phyloP scores from a whole-genome alignment of 805 yeast species.

The Saccharomycopsis sp. region DNA sequence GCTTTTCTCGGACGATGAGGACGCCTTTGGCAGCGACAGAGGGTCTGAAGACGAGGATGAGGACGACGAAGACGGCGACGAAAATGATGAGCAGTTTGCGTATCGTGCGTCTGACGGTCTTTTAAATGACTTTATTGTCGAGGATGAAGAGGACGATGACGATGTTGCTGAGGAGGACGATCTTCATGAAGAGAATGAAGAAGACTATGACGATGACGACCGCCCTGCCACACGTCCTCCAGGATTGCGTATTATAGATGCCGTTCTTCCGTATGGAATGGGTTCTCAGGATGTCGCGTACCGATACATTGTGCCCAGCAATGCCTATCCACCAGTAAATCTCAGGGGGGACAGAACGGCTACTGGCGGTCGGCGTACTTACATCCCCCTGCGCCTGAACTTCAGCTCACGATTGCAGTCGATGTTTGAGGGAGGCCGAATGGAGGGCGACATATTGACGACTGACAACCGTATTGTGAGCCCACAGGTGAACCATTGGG shows the following conservation, averaged over 20 bases:
- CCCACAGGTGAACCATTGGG: no score
- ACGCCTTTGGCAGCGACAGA: slow-evolving; percentile 27
- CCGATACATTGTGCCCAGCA: not conserved
- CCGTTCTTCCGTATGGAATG: not conserved
- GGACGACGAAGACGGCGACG: slow-evolving; percentile 26
- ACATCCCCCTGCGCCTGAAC: not conserved
- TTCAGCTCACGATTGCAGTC: not conserved
- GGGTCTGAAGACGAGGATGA: slow-evolving; percentile 19
- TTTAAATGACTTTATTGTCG: no score
- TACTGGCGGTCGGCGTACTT: no score
- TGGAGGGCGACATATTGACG: not conserved
- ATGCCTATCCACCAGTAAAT: no score
- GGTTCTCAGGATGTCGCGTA: not conserved
- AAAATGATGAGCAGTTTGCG: slow-evolving; percentile 15
- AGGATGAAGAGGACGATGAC: slow-evolving; percentile 24
- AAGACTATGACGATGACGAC: slow-evolving; percentile 27
- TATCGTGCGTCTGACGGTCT: slow-evolving; percentile 9
- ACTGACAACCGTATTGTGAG: no score
- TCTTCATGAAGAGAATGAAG: slow-evolving; percentile 25
- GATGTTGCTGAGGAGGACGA: slow-evolving; percentile 22
- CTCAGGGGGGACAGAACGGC: no score
- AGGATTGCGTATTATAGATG: no score
- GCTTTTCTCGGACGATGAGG: slow-evolving; percentile 30
- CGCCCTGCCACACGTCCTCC: not conserved
- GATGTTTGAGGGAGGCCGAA: not conserved